Conservation (phyloP, 2,329 filamentous ascomycete genomes). For the Ophiostoma sp. region DNA sequence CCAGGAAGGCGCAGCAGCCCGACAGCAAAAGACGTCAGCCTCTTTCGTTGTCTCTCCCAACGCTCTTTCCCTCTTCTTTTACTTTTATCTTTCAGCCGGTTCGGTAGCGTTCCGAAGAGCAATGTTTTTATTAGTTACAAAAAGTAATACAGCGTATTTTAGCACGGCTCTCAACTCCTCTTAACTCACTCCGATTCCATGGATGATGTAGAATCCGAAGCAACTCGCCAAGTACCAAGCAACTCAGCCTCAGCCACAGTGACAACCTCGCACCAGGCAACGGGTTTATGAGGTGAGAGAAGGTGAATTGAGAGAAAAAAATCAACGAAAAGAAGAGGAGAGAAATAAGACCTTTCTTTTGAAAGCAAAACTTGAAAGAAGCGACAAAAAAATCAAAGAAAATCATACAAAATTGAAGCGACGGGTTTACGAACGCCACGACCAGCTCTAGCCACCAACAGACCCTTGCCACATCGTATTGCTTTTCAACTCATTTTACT, state of each 20-base stretch:
- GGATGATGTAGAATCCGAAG: not conserved
- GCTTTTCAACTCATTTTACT: not conserved
- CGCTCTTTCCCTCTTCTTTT: not conserved
- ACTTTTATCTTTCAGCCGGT: not conserved
- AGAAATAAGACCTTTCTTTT: not conserved
- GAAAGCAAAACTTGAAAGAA: not conserved
- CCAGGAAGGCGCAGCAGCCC: conserved; percentile 18
- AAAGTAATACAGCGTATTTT: not conserved
- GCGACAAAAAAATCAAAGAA: no score
- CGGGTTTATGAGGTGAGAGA: not conserved
- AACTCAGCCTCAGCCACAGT: not conserved
- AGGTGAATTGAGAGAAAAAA: not conserved
- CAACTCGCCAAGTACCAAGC: not conserved
- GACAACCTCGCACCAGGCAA: not conserved
- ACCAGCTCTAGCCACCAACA: not conserved
- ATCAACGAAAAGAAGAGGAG: not conserved
- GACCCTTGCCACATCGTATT: not conserved
- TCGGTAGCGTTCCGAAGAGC: not conserved
- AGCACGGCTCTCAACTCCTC: not conserved
- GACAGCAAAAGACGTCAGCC: not conserved
- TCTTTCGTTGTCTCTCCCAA: not conserved
- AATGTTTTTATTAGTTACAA: not conserved
- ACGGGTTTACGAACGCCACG: not conserved
- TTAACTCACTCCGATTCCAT: not conserved
- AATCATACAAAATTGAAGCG: not conserved